These are phyloP conservation scores for Cercospora brassicicola DNA, from an alignment of 2,329 filamentous ascomycete species.

Conservation along the genomic window DNA sequence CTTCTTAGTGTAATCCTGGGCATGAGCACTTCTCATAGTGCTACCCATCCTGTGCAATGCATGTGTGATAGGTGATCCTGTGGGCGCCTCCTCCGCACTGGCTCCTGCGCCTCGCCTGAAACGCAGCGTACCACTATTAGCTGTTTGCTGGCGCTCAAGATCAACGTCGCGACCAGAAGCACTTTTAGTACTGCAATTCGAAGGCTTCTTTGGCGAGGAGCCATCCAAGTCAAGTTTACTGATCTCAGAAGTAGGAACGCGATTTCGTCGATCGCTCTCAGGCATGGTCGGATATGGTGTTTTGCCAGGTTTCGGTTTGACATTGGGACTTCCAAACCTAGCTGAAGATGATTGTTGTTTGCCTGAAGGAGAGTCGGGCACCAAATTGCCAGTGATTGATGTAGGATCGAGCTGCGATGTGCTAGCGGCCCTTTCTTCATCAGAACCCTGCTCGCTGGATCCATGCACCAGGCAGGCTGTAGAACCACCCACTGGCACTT, in stretches of 20 bases:
- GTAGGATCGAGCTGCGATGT: neutral
- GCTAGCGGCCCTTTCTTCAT: neutral
- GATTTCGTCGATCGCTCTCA: neutral
- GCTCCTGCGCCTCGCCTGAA: conserved; percentile 6
- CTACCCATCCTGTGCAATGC: conserved; percentile 23
- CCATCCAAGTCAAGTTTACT: conserved; percentile 10
- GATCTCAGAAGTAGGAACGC: conserved; percentile 8
- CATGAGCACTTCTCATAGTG: conserved; percentile 21
- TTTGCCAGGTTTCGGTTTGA: conserved; percentile 6
- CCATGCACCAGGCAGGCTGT: neutral
- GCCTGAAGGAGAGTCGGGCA: neutral
- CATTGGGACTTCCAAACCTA: neutral
- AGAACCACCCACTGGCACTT: conserved; percentile 8
- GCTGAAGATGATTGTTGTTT: neutral
- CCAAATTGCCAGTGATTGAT: neutral
- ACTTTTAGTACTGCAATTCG: conserved; percentile 3
- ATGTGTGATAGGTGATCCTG: conserved; percentile 19
- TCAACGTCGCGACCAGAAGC: conserved; percentile 12
- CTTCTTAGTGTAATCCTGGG: conserved; percentile 20
- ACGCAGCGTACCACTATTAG: conserved; percentile 8
- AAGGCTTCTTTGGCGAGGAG: neutral
- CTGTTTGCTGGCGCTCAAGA: conserved; percentile 15
- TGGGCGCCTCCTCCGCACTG: conserved; percentile 9
- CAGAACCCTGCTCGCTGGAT: neutral
- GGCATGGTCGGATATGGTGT: neutral